These are phyloP conservation scores for Tolypocladium pustulatum DNA, from an alignment of 2,329 filamentous ascomycete genomes.

Conservation along the genomic window DNA sequence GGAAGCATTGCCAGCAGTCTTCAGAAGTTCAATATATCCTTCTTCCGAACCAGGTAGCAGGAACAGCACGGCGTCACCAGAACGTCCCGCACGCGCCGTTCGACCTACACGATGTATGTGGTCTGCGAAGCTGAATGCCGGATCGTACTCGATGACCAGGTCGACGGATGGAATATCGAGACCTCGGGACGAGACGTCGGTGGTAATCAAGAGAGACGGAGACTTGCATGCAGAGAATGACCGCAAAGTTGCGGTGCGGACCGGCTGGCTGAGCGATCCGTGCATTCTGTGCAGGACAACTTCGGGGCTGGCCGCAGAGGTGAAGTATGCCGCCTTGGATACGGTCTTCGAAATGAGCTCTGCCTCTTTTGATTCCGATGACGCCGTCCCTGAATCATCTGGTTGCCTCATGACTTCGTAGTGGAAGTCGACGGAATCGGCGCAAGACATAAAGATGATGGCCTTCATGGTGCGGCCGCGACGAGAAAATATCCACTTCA, in stretches of 20 bases:
- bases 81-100: constrained; percentile 82
- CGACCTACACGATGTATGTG: constrained; percentile 91
- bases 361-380: constrained; percentile 18
- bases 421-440: constrained; percentile 94
- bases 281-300: constrained; percentile 82
- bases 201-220: constrained; percentile 79
- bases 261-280: constrained; percentile 78
- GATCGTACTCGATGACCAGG: constrained; percentile 91
- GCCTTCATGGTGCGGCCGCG: constrained; percentile 92
- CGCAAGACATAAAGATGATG: constrained; percentile 93
- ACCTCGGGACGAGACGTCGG: constrained; percentile 90
- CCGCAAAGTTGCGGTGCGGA: constrained; percentile 76
- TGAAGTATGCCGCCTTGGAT: constrained; percentile 60
- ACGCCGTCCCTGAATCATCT: constrained; percentile 15
- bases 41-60: constrained; percentile 86
- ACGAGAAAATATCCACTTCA: constrained; percentile 80
- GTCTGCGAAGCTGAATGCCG: constrained; percentile 85
- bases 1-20: constrained; percentile 34
- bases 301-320: constrained; percentile 58
- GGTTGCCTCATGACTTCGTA: constrained; percentile 64
- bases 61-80: constrained; percentile 82
- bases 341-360: constrained; percentile 46
- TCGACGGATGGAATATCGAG: constrained; percentile 93
- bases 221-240: constrained; percentile 66
- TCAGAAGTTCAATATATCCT: constrained; percentile 71